phyloP scores from a whole-genome alignment of 345 rosid species.

The Gynandropsis gynandra region DNA sequence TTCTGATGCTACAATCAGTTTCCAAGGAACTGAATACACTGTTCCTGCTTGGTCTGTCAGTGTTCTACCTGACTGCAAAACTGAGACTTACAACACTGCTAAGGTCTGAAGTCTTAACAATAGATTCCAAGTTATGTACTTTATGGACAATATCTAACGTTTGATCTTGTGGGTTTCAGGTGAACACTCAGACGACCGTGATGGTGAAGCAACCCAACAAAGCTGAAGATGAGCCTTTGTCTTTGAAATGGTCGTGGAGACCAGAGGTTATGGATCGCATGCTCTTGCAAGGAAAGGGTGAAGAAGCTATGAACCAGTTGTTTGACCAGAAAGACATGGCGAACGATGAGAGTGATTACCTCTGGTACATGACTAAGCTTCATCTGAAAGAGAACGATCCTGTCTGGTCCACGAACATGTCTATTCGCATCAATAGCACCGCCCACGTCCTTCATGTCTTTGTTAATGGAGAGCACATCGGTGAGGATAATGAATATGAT shows the following conservation, averaged over 20 bases:
- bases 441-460: constrained; percentile 57
- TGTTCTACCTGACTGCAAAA: constrained; percentile 49
- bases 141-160: too few species aligned
- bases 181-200: constrained; percentile 25
- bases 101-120: constrained; percentile 26
- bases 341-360: constrained; percentile 53
- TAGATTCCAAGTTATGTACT: too few species aligned
- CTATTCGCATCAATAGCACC: constrained; percentile 37
- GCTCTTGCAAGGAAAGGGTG: constrained; percentile 31
- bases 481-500: too few species aligned
- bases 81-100: constrained; percentile 43
- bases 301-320: constrained; percentile 11
- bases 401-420: constrained; percentile 34
- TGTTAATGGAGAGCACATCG: constrained; percentile 42
- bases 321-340: constrained; percentile 48
- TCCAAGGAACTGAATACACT: constrained; percentile 29
- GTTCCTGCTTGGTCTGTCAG: constrained; percentile 67
- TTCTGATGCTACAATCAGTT: constrained; percentile 36
- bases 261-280: constrained; percentile 31
- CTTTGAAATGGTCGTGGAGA: constrained; percentile 34
- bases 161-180: too few species aligned
- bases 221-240: constrained; percentile 22
- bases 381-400: constrained; percentile 36
- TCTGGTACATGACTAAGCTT: constrained; percentile 60
- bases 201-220: constrained; percentile 25